Base-by-base conservation (phyloP, 2,329 filamentous ascomycete species). In the Blumeriella jaapii region DNA sequence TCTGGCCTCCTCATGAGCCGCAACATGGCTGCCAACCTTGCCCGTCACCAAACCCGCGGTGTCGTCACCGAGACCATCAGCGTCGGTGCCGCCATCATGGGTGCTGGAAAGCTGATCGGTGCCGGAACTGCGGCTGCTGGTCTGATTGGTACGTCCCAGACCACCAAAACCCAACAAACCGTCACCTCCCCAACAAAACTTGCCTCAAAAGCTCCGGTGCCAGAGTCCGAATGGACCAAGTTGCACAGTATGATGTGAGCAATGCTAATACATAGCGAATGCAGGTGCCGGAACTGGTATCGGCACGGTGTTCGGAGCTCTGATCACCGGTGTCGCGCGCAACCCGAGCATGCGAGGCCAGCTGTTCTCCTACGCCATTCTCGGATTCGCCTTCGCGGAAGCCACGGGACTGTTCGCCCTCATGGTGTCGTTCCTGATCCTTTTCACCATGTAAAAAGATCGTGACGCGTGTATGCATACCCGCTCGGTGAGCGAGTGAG, bases 341-440 rank as follows among this genome's bases (percentile, higher is more conserved):
- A 71, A 71, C 65, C 67, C 67, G 43, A 63, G 63, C 48, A 61
- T 71, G 55, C 61, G 65, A 56, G 65, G 63, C 55, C 67, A 69
- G 59, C 63, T 69, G 57, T 69, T 75, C 68, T 65, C 66, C 48
- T 74, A 74, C 63, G 71, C 71, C 63, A 70, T 74, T 63, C 59
- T 75, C 55, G 71, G 70, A 59, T 74, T 74, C 62, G 71, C 71
- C 55, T 72, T 75, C 60, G 68, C 70, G 56, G 70, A 75, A 60
- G 71, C 71, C 56, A 74, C 71, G 52, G 70, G 71, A 58, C 62
- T 70, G 42, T 69, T 70, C 61, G 65, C 67, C 47, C 61, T 69
- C 53, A 65, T 65, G 62, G 62, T 65, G 20, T 50, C 51, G 14
- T 54, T 55, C 47, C 47, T 55, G 42, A 46, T 49, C 29, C 39